These are phyloP conservation scores for Cinchona pubescens DNA, from an alignment of 257 asterid genomes.

Conservation along the genomic window DNA sequence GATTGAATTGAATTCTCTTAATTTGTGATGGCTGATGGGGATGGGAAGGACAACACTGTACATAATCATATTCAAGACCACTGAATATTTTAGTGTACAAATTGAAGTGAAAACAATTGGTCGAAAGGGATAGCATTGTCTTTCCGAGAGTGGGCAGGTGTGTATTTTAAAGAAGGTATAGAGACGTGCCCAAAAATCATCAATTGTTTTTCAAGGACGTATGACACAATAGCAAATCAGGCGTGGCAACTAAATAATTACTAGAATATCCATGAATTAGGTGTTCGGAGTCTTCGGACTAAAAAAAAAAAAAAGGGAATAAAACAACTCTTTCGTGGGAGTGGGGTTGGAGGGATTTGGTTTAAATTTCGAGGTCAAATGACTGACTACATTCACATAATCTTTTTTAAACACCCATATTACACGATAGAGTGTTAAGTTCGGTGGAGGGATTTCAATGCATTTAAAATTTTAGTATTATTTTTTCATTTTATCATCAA, in stretches of 20 bases:
- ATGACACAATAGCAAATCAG: slow-evolving; percentile 31
- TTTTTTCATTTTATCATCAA: neutral
- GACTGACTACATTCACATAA: neutral
- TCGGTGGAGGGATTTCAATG: neutral
- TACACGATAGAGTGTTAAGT: too few relatives aligned
- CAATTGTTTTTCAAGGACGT: slow-evolving; percentile 39
- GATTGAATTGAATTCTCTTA: neutral
- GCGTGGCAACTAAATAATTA: slow-evolving; percentile 55
- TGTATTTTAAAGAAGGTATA: slow-evolving; percentile 38
- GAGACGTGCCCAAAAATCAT: slow-evolving; percentile 67
- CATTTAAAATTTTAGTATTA: neutral
- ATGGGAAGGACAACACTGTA: slow-evolving; percentile 3
- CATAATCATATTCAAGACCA: slow-evolving; percentile 7
- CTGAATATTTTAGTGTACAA: slow-evolving; percentile 15
- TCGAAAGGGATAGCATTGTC: slow-evolving; percentile 28
- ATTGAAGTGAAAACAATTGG: slow-evolving; percentile 20
- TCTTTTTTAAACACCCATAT: too few relatives aligned
- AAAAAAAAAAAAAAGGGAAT: too few relatives aligned
- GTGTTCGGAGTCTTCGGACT: too few relatives aligned
- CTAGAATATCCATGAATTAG: slow-evolving; percentile 36
- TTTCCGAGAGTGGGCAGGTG: slow-evolving; percentile 34
- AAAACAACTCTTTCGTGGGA: too few relatives aligned
- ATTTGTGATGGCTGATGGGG: neutral
- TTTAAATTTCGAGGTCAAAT: slow-evolving; percentile 12
- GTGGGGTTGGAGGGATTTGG: neutral